phyloP scores from a whole-genome alignment of 306 rosid genomes.

The Casuarina glauca region DNA sequence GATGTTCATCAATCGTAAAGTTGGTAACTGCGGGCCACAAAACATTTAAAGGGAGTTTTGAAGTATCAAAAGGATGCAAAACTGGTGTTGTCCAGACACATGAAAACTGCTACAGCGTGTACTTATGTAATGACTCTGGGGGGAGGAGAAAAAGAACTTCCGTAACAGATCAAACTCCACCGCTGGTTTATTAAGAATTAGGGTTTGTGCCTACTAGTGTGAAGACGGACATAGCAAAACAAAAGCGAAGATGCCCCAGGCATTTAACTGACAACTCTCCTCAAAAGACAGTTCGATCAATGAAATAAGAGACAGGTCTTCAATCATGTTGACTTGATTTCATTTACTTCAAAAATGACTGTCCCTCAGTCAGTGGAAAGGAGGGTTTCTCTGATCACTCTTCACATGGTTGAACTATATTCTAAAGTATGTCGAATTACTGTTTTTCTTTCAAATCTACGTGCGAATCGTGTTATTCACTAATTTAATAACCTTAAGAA shows the following conservation, averaged over 20 bases:
- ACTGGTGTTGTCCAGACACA: not conserved
- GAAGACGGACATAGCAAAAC: not conserved
- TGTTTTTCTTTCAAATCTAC: too few species aligned
- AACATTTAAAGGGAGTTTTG: not conserved
- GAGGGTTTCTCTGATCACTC: not conserved
- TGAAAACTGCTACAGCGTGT: not conserved
- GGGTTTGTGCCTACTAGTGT: not conserved
- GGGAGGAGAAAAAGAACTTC: too few species aligned
- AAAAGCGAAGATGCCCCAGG: not conserved
- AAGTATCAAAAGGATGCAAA: not conserved
- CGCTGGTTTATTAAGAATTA: not conserved
- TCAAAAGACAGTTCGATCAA: not conserved
- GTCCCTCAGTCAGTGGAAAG: not conserved
- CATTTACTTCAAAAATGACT: not conserved
- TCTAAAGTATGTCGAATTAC: too few species aligned
- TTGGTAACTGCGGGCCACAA: not conserved
- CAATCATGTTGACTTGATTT: not conserved
- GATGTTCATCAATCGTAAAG: conserved; percentile 27
- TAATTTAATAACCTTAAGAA: too few species aligned
- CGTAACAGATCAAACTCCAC: not conserved
- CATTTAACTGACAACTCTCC: not conserved
- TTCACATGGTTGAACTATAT: too few species aligned
- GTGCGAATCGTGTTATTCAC: too few species aligned
- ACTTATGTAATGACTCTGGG: not conserved
- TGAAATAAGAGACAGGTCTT: not conserved